These are phyloP conservation scores for Kodamaea ohmeri DNA, from an alignment of 1,139 yeast species.

Conservation along the genomic window DNA sequence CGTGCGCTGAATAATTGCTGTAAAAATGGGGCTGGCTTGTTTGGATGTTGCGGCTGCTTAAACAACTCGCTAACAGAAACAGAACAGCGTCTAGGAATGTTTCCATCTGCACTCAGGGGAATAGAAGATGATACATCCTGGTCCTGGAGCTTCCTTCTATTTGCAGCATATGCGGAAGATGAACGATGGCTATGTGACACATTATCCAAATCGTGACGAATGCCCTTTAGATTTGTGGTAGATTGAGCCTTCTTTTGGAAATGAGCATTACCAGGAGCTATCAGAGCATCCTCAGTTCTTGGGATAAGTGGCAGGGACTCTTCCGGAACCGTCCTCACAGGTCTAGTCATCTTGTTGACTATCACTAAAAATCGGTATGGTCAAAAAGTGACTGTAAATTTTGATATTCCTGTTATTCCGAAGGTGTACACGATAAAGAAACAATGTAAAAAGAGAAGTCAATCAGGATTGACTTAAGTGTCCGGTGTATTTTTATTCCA, in stretches of 20 bases:
- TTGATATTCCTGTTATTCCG: too few relatives aligned
- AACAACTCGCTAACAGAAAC: conserved; percentile 12
- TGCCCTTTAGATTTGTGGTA: conserved; percentile 8
- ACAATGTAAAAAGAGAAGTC: too few relatives aligned
- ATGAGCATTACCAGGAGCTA: background rate
- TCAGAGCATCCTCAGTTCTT: background rate
- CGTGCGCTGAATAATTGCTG: conserved; percentile 27
- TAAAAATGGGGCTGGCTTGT: conserved; percentile 8
- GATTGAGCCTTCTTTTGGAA: conserved; percentile 8
- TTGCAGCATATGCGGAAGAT: background rate
- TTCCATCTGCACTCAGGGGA: background rate
- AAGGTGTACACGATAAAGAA: too few relatives aligned
- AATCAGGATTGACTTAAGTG: too few relatives aligned
- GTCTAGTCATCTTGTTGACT: background rate
- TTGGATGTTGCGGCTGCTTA: conserved; percentile 7
- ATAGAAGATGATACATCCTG: background rate
- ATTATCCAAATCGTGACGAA: too few relatives aligned
- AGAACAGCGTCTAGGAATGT: conserved; percentile 9
- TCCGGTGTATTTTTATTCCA: too few relatives aligned
- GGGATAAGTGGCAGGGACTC: conserved; percentile 4
- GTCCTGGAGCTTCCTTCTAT: background rate
- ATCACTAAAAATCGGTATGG: too few relatives aligned
- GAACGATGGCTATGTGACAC: conserved; percentile 1
- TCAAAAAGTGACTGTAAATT: too few relatives aligned
- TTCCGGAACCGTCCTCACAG: background rate